Percentiles rank a stretch among this genome's conserved stretches.
Evolutionary conservation across 2,329 filamentous ascomycete genomes (phyloP).

Genomic region (Fusarium albosuccineum): DNA sequence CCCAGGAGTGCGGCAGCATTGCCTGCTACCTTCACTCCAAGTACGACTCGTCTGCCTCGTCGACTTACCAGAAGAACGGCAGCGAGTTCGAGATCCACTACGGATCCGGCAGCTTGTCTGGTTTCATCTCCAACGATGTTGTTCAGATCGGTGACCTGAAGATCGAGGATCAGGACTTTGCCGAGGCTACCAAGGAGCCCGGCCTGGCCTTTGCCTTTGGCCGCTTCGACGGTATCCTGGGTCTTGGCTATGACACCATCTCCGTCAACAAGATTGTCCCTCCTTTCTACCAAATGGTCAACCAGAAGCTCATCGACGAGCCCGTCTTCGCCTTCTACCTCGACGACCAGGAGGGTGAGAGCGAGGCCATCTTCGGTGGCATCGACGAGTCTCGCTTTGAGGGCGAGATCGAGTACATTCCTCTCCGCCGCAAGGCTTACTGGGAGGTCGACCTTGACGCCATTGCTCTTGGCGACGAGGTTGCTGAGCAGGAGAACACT

Average conservation of each 20-base stretch:
- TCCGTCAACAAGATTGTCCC: slow-evolving; percentile 96
- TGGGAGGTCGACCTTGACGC: slow-evolving; percentile 98
- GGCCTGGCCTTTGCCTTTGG: slow-evolving; percentile 98
- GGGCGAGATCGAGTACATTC: slow-evolving; percentile 92
- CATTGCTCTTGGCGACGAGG: slow-evolving; percentile 88
- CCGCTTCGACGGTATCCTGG: slow-evolving; percentile 95
- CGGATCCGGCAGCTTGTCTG: slow-evolving; percentile 92
- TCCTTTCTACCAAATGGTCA: slow-evolving; percentile 95
- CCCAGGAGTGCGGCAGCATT: slow-evolving; percentile 89
- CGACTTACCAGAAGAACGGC: slow-evolving; percentile 94
- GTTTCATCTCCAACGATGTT: slow-evolving; percentile 91
- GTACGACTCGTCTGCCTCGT: slow-evolving; percentile 92
- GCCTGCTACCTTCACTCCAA: slow-evolving; percentile 98
- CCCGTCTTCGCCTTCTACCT: slow-evolving; percentile 98
- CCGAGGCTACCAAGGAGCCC: slow-evolving; percentile 94
- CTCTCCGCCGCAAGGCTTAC: slow-evolving; percentile 97
- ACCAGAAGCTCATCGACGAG: slow-evolving; percentile 91
- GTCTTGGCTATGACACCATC: slow-evolving; percentile 94
- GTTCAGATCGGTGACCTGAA: slow-evolving; percentile 89
- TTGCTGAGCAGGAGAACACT: slow-evolving; percentile 91
- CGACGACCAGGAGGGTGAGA: slow-evolving; percentile 78
- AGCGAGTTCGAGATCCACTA: slow-evolving; percentile 93
- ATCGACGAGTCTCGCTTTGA: slow-evolving; percentile 83
- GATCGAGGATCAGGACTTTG: slow-evolving; percentile 92
- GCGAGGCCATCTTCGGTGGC: slow-evolving; percentile 91